These are phyloP conservation scores for Actinidia arguta DNA, from an alignment of 179 eudicot species.

Conservation along the genomic window DNA sequence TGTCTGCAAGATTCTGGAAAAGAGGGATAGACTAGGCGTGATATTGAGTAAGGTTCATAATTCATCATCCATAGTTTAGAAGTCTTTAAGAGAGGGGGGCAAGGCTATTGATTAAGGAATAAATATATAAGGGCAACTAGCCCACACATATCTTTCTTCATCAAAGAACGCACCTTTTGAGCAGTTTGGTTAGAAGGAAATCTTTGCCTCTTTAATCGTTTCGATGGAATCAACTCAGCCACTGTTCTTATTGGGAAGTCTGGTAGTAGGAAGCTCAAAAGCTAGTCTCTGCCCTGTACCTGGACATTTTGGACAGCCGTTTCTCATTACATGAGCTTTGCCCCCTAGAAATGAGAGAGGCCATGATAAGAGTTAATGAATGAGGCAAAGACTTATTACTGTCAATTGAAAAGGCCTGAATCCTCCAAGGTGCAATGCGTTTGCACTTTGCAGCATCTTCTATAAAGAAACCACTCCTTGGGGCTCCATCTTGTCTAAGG, in stretches of 20 bases:
- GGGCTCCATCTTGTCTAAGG: not conserved
- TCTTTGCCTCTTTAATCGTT: too few relatives aligned
- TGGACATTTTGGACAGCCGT: not conserved
- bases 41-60: not conserved
- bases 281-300: not conserved
- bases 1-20: not conserved
- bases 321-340: not conserved
- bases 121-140: not conserved
- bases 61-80: not conserved
- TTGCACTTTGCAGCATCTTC: not conserved
- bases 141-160: not conserved
- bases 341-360: not conserved
- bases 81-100: not conserved
- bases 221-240: too few relatives aligned
- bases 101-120: not conserved
- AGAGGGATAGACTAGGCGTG: not conserved
- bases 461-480: not conserved
- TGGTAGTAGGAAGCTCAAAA: not conserved
- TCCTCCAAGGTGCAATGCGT: too few relatives aligned
- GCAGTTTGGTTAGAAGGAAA: too few relatives aligned
- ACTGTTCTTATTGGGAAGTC: not conserved
- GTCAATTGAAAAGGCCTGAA: not conserved
- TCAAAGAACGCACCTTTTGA: not conserved
- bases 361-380: not conserved
- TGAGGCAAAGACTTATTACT: not conserved